A percentile compares a stretch with the other conserved stretches of the same genome.
Conservation (phyloP, 129 eudicot genomes). For the Centrapalus pauciflorus region DNA sequence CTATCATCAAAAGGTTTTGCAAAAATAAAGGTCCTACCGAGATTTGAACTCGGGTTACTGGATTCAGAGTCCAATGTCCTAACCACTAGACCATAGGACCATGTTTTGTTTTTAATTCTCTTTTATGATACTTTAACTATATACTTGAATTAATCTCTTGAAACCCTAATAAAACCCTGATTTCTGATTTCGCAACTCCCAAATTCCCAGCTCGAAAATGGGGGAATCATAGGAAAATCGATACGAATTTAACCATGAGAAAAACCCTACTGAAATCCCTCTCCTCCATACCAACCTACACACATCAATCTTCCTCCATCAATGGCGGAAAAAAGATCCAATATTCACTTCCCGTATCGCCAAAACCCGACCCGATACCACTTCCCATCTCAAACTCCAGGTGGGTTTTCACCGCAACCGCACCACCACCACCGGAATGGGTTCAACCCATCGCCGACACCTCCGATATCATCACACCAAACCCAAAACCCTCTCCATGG, state of each 20-base stretch:
- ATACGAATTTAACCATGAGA: conserved; percentile 26
- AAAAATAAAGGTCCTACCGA: conserved; percentile 79
- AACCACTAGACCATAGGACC: conserved; percentile 75
- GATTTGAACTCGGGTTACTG: conserved; percentile 97
- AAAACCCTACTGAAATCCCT: conserved; percentile 36
- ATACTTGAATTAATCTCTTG: too few species aligned
- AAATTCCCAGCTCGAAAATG: neutral
- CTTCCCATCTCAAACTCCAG: conserved; percentile 22
- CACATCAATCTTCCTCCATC: conserved; percentile 6
- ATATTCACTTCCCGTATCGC: neutral
- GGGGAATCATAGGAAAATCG: neutral
- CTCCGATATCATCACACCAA: conserved; percentile 52
- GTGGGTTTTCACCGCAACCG: conserved; percentile 31
- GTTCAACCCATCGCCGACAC: conserved; percentile 66
- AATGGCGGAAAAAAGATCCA: conserved; percentile 20
- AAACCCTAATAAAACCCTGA: neutral
- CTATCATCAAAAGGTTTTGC: too few species aligned
- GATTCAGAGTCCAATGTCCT: conserved; percentile 95
- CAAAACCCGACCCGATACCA: conserved; percentile 26
- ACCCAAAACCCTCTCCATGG: conserved; percentile 73
- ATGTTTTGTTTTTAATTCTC: too few species aligned
- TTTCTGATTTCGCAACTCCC: neutral
- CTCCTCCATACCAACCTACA: conserved; percentile 1
- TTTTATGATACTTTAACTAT: too few species aligned
- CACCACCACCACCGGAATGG: conserved; percentile 92